phyloP scores from a whole-genome alignment of 495 filamentous ascomycete genomes.

The Trichoderma orchidacearum region DNA sequence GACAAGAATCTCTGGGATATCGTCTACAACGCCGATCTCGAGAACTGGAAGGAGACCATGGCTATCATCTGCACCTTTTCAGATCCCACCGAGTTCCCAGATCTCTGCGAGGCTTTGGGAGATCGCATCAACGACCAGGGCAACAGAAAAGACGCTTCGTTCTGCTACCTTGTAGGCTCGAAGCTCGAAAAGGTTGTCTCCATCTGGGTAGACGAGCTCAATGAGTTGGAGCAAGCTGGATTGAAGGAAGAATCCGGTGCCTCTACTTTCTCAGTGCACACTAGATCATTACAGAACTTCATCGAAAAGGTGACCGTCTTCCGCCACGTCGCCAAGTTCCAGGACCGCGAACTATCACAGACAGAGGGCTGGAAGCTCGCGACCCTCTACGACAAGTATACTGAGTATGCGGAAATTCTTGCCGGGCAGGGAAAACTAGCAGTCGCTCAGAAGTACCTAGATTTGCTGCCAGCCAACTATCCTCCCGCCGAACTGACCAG shows the following conservation, averaged over 20 bases:
- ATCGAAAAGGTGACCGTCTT: constrained; percentile 99
- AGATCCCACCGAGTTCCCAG: constrained; percentile 76
- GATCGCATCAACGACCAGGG: constrained; percentile 75
- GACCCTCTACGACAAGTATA: constrained; percentile 85
- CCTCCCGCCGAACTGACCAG: constrained; percentile 80
- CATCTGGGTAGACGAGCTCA: constrained; percentile 84
- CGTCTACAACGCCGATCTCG: constrained; percentile 85
- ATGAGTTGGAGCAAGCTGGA: constrained; percentile 64
- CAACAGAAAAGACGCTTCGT: constrained; percentile 73
- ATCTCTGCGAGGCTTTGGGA: constrained; percentile 91
- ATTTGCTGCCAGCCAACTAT: constrained; percentile 74
- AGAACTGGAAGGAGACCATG: constrained; percentile 95
- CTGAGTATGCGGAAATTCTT: constrained; percentile 91
- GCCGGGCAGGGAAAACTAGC: constrained; percentile 78
- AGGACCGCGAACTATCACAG: constrained; percentile 57
- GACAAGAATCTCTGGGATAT: constrained; percentile 98
- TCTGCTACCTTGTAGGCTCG: constrained; percentile 90
- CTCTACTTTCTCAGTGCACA: constrained; percentile 84
- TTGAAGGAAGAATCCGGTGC: constrained; percentile 53
- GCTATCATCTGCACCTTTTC: constrained; percentile 91
- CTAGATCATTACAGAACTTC: constrained; percentile 73
- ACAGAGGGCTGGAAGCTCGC: constrained; percentile 79
- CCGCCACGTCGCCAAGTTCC: constrained; percentile 83
- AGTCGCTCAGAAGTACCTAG: constrained; percentile 81
- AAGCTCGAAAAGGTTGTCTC: constrained; percentile 92